Base-by-base conservation (phyloP, 805 yeast genomes). In the Candida dajiaensis region DNA sequence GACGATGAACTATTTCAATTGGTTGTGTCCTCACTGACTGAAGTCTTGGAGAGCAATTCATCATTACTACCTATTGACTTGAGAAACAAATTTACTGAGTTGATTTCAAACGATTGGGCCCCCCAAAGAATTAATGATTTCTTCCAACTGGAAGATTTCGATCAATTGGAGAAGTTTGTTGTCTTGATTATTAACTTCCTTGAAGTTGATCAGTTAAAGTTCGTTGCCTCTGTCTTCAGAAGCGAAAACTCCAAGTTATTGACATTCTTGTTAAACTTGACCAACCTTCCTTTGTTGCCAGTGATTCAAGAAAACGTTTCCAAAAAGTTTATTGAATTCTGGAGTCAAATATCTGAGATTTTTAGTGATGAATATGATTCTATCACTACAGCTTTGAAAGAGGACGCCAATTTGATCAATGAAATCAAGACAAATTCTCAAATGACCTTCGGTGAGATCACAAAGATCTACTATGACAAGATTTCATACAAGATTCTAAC, bases 381-480 rank as follows among this genome's bases (percentile, higher is more conserved):
- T 4, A 40, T 73, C 5, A 37, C 55, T 3, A 44, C 57, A 0
- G 46, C 67, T 1, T 55, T 74, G 38, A 59, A 70, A 33, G 62
- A 67, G 18, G 70, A 69, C 41, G 65, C 66, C 15, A 56, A 58
- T 0, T 26, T 53, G 50, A 26, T 61, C 40, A 44, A 57, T 18
- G 57, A 67, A 33, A 42, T 73, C 35, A 53, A 61, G 33, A 50
- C 51, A 7, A 67, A 72, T 46, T 63, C 72, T 13, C 50, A 58
- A 28, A 56, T 59, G 1, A 58, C 81, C 4, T 76, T 85, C 48
- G 67, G 66, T 28, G 70, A 72, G 49, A 74, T 87, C 3, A 72
- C 87, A 19, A 68, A 66, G 20, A 72, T 81, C 2, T 89, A 87
- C 63, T 83, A 94, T 83, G 68, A 71, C 3, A 88, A 89, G 54